Percentiles rank a stretch among this genome's conserved stretches.
These are phyloP conservation scores for Paramecium caudatum DNA, from an alignment of 73 alveolate species.

Conservation along the genomic window DNA sequence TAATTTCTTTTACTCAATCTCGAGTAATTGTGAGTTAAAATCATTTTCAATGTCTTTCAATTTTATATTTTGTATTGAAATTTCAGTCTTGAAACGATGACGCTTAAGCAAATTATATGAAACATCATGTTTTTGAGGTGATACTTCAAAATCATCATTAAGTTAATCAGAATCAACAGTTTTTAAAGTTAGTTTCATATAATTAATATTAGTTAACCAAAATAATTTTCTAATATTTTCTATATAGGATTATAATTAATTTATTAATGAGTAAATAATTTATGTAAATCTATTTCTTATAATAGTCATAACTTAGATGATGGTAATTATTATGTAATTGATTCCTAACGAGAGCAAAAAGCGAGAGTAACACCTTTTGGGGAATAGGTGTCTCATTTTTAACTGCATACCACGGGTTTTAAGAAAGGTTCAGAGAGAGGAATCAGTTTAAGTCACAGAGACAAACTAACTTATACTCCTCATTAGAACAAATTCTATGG, in stretches of 20 bases:
- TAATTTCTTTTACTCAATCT: background rate
- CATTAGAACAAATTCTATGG: slow-evolving; percentile 42
- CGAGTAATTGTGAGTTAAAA: background rate
- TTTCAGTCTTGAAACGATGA: background rate
- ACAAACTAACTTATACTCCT: background rate
- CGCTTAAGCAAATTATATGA: background rate
- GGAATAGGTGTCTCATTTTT: background rate
- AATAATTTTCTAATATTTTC: too few species aligned
- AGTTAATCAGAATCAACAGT: background rate
- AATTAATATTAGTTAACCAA: too few species aligned
- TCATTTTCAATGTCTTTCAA: background rate
- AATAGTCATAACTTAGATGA: slow-evolving; percentile 4
- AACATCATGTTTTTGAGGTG: background rate
- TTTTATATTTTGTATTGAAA: slow-evolving; percentile 3
- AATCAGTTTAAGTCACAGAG: background rate
- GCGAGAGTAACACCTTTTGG: background rate
- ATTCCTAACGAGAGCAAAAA: background rate
- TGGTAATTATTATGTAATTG: background rate
- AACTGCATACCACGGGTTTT: background rate
- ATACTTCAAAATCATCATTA: background rate
- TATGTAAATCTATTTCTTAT: slow-evolving; percentile 21
- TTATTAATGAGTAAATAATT: background rate
- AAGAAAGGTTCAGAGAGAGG: background rate
- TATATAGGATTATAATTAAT: background rate
- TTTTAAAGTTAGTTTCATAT: slow-evolving; percentile 19